Conservation (phyloP, 2,329 filamentous ascomycete genomes). For the Aspergillus brunneoviolaceus region DNA sequence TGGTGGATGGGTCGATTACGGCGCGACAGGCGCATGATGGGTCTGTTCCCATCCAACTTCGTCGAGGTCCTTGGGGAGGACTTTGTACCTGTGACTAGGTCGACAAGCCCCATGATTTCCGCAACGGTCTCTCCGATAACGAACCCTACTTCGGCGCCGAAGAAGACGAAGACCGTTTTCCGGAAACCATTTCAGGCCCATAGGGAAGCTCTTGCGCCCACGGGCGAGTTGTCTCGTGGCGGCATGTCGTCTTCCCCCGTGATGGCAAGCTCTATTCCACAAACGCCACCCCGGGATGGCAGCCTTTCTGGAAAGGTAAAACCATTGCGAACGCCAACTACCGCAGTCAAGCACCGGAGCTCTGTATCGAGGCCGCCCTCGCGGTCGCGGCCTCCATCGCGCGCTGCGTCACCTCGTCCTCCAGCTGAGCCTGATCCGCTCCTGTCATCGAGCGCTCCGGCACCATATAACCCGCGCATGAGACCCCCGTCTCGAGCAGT, state of each 20-base stretch:
- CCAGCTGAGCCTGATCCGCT: constrained; percentile 17
- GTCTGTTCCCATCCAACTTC: constrained; percentile 95
- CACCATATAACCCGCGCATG: constrained; percentile 2
- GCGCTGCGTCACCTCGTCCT: constrained; percentile 28
- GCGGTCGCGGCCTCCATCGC: constrained; percentile 31
- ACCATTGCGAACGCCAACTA: constrained; percentile 39
- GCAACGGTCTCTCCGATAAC: constrained; percentile 50
- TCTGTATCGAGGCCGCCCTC: constrained; percentile 36
- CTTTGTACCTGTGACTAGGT: constrained; percentile 67
- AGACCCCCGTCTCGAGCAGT: constrained; percentile 20
- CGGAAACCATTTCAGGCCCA: constrained; percentile 67
- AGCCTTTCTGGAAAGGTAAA: constrained; percentile 33
- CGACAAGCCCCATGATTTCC: constrained; percentile 53
- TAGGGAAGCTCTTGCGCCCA: constrained; percentile 47
- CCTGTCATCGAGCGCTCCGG: constrained; percentile 5
- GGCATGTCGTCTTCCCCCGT: constrained; percentile 36
- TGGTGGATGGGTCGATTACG: constrained; percentile 97
- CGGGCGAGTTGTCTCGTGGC: constrained; percentile 33
- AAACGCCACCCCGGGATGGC: constrained; percentile 37
- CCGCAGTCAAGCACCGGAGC: constrained; percentile 39
- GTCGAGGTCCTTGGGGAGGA: constrained; percentile 83
- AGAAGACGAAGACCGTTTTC: constrained; percentile 59
- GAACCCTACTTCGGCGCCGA: constrained; percentile 53
- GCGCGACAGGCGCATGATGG: constrained; percentile 85
- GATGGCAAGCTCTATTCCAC: constrained; percentile 34